Evolutionary conservation across 345 rosid genomes (phyloP), one percentile per base, ranked within the genome.

Genomic region (Aquilaria malaccensis): DNA sequence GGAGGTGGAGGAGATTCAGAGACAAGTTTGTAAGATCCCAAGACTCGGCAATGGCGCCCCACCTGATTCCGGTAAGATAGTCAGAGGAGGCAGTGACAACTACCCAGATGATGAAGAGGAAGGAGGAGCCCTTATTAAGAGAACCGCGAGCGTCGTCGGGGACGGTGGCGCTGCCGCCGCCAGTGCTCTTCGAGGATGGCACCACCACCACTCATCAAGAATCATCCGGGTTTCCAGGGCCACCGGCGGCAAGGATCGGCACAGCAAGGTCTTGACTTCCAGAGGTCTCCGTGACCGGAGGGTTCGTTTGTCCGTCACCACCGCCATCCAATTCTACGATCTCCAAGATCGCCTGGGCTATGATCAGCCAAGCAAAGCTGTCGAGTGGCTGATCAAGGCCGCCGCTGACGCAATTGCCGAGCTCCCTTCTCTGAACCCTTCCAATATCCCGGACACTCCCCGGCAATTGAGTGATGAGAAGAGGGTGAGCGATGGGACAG

Each of bases 281-380:
- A 90, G 88, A 67, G 99, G 99, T 12, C 72, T 83, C 30, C 76
- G 96, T 65, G 99, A 94, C 83, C 70, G 99, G 55, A 74, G 99
- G 64, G 97, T 94, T 33, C 74, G 97, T 69, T 75, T 94, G 62
- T 94, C 99, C 3, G 97, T 90, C 1, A 69, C 88, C 12, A 94
- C 99, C 0, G 99, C 99, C 11, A 83, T 94, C 50, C 96, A 94
- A 62, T 94, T 94, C 72, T 94, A 94, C 30, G 97, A 94, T 60
- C 76, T 94, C 0, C 99, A 94, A 72, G 99, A 94, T 54, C 83
- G 99, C 55, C 64, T 94, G 78, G 99, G 99, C 9, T 86, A 76
- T 56, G 97, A 94, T 72, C 99, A 90, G 73, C 99, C 99, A 0
- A 94, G 99, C 62, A 94, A 94, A 77, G 99, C 97, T 0, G 91